A percentile compares a stretch with the other conserved stretches of the same genome.
Evolutionary conservation across 768 basidiomycete genomes (phyloP).

Genomic region (Rhizopogon roseolus): DNA sequence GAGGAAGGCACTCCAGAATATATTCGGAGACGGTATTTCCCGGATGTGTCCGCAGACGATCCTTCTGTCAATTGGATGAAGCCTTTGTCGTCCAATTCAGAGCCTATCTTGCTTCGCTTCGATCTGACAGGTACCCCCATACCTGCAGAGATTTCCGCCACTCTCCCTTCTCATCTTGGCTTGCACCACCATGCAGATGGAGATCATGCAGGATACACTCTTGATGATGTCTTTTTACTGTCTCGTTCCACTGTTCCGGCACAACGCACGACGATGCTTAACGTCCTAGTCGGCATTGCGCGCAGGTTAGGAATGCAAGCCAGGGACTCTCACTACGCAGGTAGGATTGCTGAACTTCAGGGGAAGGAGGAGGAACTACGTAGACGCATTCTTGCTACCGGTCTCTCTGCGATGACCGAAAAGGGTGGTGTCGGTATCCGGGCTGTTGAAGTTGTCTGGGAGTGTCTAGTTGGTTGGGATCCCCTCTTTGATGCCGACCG

Average conservation of each 20-base stretch:
- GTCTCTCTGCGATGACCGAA: conserved; percentile 60
- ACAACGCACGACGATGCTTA: conserved; percentile 80
- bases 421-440: conserved; percentile 61
- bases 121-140: conserved; percentile 73
- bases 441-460: conserved; percentile 73
- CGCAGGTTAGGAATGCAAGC: conserved; percentile 23
- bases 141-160: conserved; percentile 43
- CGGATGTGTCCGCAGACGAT: conserved; percentile 59
- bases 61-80: conserved; percentile 81
- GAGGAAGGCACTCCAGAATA: conserved; percentile 79
- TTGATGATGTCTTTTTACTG: conserved; percentile 79
- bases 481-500: conserved; percentile 26
- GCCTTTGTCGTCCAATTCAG: conserved; percentile 8
- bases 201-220: conserved; percentile 77
- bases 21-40: conserved; percentile 82
- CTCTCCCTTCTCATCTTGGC: conserved; percentile 79
- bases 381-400: conserved; percentile 61
- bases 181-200: conserved; percentile 87
- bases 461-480: conserved; percentile 68
- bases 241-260: conserved; percentile 78
- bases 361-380: conserved; percentile 41
- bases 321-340: background rate
- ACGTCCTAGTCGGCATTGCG: conserved; percentile 59
- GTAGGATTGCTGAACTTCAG: conserved; percentile 8
- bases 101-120: conserved; percentile 49